Base-by-base conservation (phyloP, 164 flowering plant genomes). In the Aristolochia contorta region DNA sequence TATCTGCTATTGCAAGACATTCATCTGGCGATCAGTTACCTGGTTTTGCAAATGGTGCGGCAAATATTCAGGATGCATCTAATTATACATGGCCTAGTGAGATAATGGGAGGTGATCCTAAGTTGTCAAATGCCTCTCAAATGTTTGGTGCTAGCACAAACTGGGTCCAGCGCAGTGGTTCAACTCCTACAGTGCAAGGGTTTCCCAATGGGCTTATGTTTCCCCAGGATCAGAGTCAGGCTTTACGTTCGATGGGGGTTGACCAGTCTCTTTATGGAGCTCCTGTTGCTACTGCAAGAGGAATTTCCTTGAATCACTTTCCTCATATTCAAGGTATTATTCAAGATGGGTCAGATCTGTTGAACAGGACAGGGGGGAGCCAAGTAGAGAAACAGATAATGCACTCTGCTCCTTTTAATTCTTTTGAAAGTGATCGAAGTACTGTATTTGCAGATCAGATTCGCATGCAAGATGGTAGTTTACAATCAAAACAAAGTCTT, bases 201-300 rank as follows among this genome's bases (percentile, higher is more conserved):
- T 56, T 69, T 54, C 67, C 82, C 14, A 74, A 76, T 62, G 76
- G 80, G 61, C 50, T 67, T 7, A 54, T 64, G 19, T 60, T 72
- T 63, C 58, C 86, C 49, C 80, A 69, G 51, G 80, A 75, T 20
- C 83, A 82, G 58, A 69, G 73, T 53, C 85, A 72, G 54, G 59
- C 68, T 1, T 22, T 68, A 45, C 70, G 66, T 24, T 47, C 73
- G 76, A 79, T 74, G 84, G 79, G 81, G 66, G 59, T 65, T 65
- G 88, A 79, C 53, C 71, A 79, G 54, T 89, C 98, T 50, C 66
- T 75, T 12, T 83, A 83, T 75, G 87, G 87, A 45, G 69, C 75
- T 71, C 83, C 86, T 53, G 60, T 75, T 57, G 61, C 78, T 43
- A 72, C 61, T 56, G 59, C 75, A 52, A 73, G 81, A 68, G 71